Evolutionary conservation across 2,329 filamentous ascomycete species (phyloP), one percentile per base, ranked within the genome.

Genomic region (Paecilomyces dactylethromorphus): DNA sequence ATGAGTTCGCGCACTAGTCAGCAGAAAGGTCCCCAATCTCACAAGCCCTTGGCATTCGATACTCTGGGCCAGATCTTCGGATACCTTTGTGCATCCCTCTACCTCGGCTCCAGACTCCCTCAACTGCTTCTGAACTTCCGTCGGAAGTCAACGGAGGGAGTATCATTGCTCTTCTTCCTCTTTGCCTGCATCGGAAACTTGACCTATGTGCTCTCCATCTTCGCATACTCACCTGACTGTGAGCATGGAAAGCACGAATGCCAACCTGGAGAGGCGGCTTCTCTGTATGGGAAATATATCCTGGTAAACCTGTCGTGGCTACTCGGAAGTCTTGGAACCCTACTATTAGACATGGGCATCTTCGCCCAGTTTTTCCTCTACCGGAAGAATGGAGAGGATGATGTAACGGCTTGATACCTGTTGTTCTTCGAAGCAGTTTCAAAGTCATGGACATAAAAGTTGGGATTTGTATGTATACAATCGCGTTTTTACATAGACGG

Each of bases 101-200:
- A 99, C 70, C 89, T 97, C 11, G 91, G 91, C 22, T 94, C 90
- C 0, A 88, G 94, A 8, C 76, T 97, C 6, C 94, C 94, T 0
- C 94, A 99, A 77, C 81, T 99, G 1, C 81, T 97, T 7, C 84
- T 97, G 56, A 99, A 97, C 75, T 96, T 91, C 78, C 86, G 90
- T 21, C 88, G 94, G 62, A 96, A 96, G 78, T 92, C 88, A 51
- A 97, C 92, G 0, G 92, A 97, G 58, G 94, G 94, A 3, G 88
- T 99, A 21, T 93, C 90, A 64, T 87, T 97, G 77, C 82, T 97
- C 11, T 99, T 97, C 77, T 97, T 97, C 78, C 80, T 97, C 22
- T 97, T 99, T 72, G 94, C 94, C 3, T 97, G 93, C 71, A 85
- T 97, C 5, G 94, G 94, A 1, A 99, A 99, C 72, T 74, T 96